Conservation (phyloP, 2,329 filamentous ascomycete genomes). For the Phialocephala sp. region DNA sequence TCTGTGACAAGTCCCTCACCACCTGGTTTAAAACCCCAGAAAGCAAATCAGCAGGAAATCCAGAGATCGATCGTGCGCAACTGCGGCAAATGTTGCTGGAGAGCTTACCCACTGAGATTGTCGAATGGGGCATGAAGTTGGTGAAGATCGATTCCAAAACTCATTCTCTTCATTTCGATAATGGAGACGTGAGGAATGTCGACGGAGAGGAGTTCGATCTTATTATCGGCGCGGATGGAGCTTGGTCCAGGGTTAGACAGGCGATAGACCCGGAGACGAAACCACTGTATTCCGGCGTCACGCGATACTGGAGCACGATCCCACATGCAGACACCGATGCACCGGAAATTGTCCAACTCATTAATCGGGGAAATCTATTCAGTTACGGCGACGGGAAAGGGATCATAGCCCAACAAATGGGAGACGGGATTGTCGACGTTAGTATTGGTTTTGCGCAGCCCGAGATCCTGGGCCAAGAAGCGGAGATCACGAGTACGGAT, state of each 20-base stretch:
- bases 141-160: conserved; percentile 16
- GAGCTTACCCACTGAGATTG: conserved; percentile 12
- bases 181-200: conserved; percentile 9
- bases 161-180: conserved; percentile 20
- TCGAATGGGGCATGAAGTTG: conserved; percentile 25
- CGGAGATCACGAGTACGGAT: neutral
- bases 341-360: conserved; percentile 35
- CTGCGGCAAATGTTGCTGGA: conserved; percentile 26
- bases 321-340: conserved; percentile 32
- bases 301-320: conserved; percentile 41
- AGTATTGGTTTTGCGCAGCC: neutral
- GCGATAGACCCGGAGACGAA: conserved; percentile 34
- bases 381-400: conserved; percentile 37
- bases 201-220: conserved; percentile 42
- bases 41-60: conserved; percentile 28
- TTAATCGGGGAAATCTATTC: conserved; percentile 41
- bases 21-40: conserved; percentile 42
- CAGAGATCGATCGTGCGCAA: conserved; percentile 29
- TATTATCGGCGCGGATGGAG: conserved; percentile 48
- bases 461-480: neutral
- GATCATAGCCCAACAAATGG: conserved; percentile 39
- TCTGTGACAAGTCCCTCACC: conserved; percentile 47
- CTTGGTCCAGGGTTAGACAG: conserved; percentile 46
- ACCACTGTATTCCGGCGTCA: conserved; percentile 48
- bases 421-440: conserved; percentile 26